These are phyloP conservation scores for Allium sativum DNA, from an alignment of 106 monocot genomes.

Conservation along the genomic window DNA sequence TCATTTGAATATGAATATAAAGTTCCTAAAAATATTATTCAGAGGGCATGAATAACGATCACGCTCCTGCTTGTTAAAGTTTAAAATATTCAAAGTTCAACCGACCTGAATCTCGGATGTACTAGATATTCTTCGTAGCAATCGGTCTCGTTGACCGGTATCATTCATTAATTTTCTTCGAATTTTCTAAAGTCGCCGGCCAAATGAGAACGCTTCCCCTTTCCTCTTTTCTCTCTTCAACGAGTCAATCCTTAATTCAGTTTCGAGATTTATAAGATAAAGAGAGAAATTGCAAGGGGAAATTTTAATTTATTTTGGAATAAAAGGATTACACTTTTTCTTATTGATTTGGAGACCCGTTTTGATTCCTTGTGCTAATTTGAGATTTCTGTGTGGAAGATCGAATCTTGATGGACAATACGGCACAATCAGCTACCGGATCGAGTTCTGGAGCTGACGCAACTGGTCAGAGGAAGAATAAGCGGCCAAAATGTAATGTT, in stretches of 20 bases:
- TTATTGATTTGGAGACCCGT: not conserved
- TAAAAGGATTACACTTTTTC: not conserved
- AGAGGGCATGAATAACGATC: no score
- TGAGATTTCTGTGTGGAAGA: not conserved
- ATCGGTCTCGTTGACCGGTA: not conserved
- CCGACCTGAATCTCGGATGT: no score
- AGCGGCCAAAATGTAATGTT: constrained; percentile 10
- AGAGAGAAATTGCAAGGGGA: not conserved
- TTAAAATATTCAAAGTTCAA: no score
- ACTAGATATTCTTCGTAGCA: no score
- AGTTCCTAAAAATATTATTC: no score
- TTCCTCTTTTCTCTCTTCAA: not conserved
- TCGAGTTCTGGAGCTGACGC: constrained; percentile 10
- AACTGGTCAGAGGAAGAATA: constrained; percentile 2
- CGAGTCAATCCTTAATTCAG: not conserved
- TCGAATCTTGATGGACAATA: constrained; percentile 4
- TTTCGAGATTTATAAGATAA: not conserved
- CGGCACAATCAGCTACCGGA: constrained; percentile 1
- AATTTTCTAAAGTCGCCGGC: constrained; percentile 4
- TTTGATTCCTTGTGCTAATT: not conserved
- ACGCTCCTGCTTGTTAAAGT: no score
- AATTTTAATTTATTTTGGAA: not conserved
- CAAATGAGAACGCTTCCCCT: not conserved
- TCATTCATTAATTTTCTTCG: not conserved
- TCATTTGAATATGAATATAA: no score